phyloP scores from a whole-genome alignment of 352 stramenopile species.

The Globisporangium okanoganense region DNA sequence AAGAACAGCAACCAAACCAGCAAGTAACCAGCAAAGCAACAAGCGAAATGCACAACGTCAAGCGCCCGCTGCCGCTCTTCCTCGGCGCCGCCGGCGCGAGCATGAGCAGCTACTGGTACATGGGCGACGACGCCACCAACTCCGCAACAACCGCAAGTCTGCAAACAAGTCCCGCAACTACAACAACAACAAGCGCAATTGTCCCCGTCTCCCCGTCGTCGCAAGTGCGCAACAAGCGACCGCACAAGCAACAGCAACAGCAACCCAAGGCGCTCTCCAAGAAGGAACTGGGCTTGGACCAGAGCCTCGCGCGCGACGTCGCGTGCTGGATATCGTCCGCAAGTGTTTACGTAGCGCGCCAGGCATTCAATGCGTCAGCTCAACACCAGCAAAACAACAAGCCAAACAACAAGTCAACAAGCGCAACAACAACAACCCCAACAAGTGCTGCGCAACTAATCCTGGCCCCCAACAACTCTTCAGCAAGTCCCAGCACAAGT shows the following conservation, averaged over 20 bases:
- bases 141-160: slow-evolving; percentile 1
- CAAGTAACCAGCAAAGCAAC: slow-evolving; percentile 7
- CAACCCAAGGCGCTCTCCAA: slow-evolving; percentile 27
- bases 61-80: slow-evolving; percentile 52
- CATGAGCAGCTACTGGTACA: slow-evolving; percentile 45
- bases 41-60: slow-evolving; percentile 23
- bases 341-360: slow-evolving; percentile 50
- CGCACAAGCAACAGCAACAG: slow-evolving; percentile 17
- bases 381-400: neutral
- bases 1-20: neutral
- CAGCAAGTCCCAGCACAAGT: neutral
- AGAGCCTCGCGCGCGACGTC: slow-evolving; percentile 64
- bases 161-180: slow-evolving; percentile 8
- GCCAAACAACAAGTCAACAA: neutral
- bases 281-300: slow-evolving; percentile 59
- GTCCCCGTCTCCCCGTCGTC: neutral
- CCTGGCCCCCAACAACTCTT: neutral
- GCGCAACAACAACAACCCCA: neutral
- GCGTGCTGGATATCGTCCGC: slow-evolving; percentile 62
- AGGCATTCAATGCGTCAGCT: slow-evolving; percentile 42
- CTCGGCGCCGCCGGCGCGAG: slow-evolving; percentile 45
- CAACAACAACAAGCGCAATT: slow-evolving; percentile 12
- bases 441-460: slow-evolving; percentile 14
- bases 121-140: slow-evolving; percentile 31
- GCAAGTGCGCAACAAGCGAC: slow-evolving; percentile 14